Evolutionary conservation across 345 rosid species (phyloP), one percentile per base, ranked within the genome.

Genomic region (Clarkia xantiana): DNA sequence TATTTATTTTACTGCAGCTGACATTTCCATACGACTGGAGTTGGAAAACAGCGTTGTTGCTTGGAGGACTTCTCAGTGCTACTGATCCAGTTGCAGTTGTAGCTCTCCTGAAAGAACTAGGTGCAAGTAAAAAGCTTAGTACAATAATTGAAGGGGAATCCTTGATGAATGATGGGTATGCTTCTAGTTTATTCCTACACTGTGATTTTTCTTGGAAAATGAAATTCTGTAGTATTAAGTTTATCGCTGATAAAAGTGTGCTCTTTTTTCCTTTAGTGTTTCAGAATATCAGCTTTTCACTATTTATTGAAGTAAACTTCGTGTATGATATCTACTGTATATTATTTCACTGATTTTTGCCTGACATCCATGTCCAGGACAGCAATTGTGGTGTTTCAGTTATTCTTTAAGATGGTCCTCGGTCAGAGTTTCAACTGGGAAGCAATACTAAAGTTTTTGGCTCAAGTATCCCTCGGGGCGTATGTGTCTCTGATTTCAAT

Each of bases 71-170:
- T 61, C 58, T 86, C 58, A 84, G 96, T 81, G 96, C 96, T 50
- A 86, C 98, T 9, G 98, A 91, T 74, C 98, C 96, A 51, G 98
- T 86, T 36, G 96, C 98, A 61, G 98, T 91, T 55, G 96, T 91
- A 62, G 94, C 96, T 66, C 64, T 91, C 56, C 61, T 91, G 54
- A 91, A 79, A 63, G 98, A 91, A 49, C 96, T 91, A 66, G 98
- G 96, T 62, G 94, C 98, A 42, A 91, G 96, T 71, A 91, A 91
- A 72, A 91, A 91, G 69, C 64, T 91, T 57, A 86, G 68, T 71
- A 86, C 98, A 9, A 65, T 91, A 49, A 91, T 91, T 59, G 98
- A 91, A 73, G 98, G 98, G 48, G 98, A 91, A 59, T 91, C 98
- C 42, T 59, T 91, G 64, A 91, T 91, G 98, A 91, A 86, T 72